phyloP scores from a whole-genome alignment of 139 green algal species.

The Chlamydomonas sp. region DNA sequence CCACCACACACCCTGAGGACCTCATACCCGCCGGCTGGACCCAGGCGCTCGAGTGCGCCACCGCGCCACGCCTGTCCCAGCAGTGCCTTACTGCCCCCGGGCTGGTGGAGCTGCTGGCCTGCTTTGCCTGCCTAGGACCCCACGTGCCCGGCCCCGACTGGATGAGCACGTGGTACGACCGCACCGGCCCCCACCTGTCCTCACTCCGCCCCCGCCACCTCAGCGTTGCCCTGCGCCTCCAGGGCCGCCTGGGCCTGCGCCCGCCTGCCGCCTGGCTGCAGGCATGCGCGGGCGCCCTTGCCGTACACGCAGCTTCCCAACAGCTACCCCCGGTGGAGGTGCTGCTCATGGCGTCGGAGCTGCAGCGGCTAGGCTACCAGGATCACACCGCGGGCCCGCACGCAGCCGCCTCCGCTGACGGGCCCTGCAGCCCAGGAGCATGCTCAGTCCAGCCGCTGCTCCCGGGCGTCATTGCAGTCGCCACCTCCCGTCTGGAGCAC shows the following conservation, averaged over 20 bases:
- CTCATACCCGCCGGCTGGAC: constrained; percentile 7
- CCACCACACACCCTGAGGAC: too few relatives aligned
- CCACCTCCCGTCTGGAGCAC: too few relatives aligned
- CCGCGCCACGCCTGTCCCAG: background rate
- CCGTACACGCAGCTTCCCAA: background rate
- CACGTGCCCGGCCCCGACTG: constrained; percentile 14
- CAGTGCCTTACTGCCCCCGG: background rate
- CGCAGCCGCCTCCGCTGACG: too few relatives aligned
- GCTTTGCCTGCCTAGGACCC: background rate
- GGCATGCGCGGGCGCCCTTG: background rate
- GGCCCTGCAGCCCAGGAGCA: too few relatives aligned
- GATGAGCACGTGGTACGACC: constrained; percentile 23
- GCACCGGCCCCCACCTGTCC: constrained; percentile 19
- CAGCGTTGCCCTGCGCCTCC: constrained; percentile 14
- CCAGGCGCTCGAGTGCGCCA: background rate
- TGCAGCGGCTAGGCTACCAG: constrained; percentile 16
- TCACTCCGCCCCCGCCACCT: constrained; percentile 22
- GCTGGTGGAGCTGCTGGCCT: constrained; percentile 21
- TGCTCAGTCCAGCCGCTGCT: too few relatives aligned
- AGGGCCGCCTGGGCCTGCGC: constrained; percentile 8
- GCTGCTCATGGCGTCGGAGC: constrained; percentile 17
- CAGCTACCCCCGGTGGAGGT: background rate
- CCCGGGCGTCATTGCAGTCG: too few relatives aligned
- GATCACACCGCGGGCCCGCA: background rate
- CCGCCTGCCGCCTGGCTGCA: constrained; percentile 33